Evolutionary conservation across 768 basidiomycete genomes (phyloP).

Genomic region (Russula emetica): DNA sequence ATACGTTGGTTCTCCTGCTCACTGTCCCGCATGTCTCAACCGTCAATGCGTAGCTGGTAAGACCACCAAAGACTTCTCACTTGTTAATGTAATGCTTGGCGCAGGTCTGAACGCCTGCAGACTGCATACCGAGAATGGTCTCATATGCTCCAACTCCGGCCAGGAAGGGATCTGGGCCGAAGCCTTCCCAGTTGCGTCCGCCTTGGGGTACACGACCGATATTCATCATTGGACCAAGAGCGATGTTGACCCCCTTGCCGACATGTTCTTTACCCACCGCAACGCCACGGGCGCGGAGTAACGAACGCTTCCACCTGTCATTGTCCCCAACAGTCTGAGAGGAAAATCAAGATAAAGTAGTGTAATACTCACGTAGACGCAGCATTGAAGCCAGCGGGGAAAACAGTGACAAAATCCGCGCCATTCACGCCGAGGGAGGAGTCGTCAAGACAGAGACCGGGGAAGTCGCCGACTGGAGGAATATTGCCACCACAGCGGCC

Average conservation of each 20-base stretch:
- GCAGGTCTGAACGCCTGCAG: constrained; percentile 75
- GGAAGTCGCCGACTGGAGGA: constrained; percentile 49
- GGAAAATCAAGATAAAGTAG: neutral
- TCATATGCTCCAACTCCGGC: constrained; percentile 72
- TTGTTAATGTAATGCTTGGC: constrained; percentile 82
- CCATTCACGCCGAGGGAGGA: constrained; percentile 72
- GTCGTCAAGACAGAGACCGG: constrained; percentile 74
- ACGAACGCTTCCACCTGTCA: constrained; percentile 63
- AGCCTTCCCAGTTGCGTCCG: constrained; percentile 95
- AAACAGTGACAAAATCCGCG: constrained; percentile 67
- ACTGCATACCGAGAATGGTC: constrained; percentile 79
- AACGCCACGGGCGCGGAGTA: constrained; percentile 71
- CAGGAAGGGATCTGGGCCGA: constrained; percentile 85
- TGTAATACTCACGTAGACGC: constrained; percentile 63
- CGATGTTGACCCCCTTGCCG: constrained; percentile 80
- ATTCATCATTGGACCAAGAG: constrained; percentile 81
- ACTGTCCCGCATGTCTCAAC: constrained; percentile 33
- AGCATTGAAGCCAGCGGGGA: constrained; percentile 80
- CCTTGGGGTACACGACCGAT: constrained; percentile 73
- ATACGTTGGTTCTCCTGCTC: constrained; percentile 67
- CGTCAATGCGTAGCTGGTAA: neutral
- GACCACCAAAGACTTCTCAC: constrained; percentile 37
- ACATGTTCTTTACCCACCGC: constrained; percentile 83
- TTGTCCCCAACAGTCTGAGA: constrained; percentile 4
- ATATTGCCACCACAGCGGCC: constrained; percentile 71